A percentile compares a stretch with the other conserved stretches of the same genome.
Evolutionary conservation across 208 protist species (phyloP).

Genomic region (Leishmania gerbilli): DNA sequence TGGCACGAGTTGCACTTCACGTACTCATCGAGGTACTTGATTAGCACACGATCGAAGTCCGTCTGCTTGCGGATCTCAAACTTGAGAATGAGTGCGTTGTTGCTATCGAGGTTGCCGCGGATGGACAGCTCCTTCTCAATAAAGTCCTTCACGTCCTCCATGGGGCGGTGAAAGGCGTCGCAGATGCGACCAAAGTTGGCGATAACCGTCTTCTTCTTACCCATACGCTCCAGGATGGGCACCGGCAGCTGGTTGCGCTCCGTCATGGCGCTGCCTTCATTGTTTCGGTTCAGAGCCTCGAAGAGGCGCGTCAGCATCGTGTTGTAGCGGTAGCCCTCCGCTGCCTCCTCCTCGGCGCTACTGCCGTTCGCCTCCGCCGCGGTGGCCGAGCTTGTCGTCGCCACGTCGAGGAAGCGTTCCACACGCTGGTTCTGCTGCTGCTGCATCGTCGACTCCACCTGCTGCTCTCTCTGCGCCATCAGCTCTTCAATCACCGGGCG

Average conservation of each 20-base stretch:
- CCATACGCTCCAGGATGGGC: conserved; percentile 83
- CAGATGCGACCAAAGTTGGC: conserved; percentile 92
- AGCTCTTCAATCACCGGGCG: conserved; percentile 54
- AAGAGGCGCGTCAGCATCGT: conserved; percentile 75
- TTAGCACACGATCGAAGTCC: conserved; percentile 79
- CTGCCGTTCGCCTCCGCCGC: conserved; percentile 5
- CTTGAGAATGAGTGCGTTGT: conserved; percentile 88
- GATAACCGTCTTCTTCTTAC: conserved; percentile 93
- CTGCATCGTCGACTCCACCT: conserved; percentile 23
- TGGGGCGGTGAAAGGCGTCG: conserved; percentile 75
- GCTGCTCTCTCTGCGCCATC: conserved; percentile 57
- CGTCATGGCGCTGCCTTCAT: conserved; percentile 60
- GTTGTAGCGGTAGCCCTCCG: conserved; percentile 70
- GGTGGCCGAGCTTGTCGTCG: conserved; percentile 6
- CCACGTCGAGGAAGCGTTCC: conserved; percentile 61
- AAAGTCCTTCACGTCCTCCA: conserved; percentile 91
- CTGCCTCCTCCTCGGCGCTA: conserved; percentile 25
- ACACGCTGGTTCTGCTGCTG: conserved; percentile 47
- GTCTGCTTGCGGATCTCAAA: conserved; percentile 85
- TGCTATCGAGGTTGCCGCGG: conserved; percentile 82
- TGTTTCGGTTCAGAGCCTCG: conserved; percentile 69
- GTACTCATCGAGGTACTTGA: conserved; percentile 90
- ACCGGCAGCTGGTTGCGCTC: conserved; percentile 82
- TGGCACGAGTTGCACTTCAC: conserved; percentile 93
- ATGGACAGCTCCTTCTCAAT: conserved; percentile 92